phyloP scores from a whole-genome alignment of 768 basidiomycete species.

The Leccinum truebloodii region DNA sequence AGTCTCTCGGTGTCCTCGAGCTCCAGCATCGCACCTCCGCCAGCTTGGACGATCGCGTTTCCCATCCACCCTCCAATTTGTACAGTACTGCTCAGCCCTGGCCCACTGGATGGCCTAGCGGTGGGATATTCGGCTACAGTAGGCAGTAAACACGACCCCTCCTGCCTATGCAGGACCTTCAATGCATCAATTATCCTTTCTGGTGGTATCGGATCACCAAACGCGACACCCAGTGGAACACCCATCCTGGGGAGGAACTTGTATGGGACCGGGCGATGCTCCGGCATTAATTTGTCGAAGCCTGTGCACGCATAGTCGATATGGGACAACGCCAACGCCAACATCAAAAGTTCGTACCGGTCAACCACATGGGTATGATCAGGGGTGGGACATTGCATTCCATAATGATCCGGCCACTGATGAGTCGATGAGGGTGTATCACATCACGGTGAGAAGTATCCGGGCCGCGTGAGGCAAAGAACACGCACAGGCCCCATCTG shows the following conservation, averaged over 20 bases:
- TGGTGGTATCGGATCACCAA: slow-evolving; percentile 70
- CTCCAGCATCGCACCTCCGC: slow-evolving; percentile 5
- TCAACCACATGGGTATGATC: slow-evolving; percentile 93
- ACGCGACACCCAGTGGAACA: slow-evolving; percentile 68
- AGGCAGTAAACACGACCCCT: neutral
- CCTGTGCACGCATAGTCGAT: slow-evolving; percentile 39
- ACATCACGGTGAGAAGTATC: slow-evolving; percentile 2
- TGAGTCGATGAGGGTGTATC: neutral
- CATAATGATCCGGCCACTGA: slow-evolving; percentile 83
- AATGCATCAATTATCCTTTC: slow-evolving; percentile 35
- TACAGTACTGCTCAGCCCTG: neutral
- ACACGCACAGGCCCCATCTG: slow-evolving; percentile 93
- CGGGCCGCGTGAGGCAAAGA: slow-evolving; percentile 1
- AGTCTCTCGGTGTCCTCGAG: slow-evolving; percentile 7
- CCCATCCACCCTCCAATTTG: slow-evolving; percentile 18
- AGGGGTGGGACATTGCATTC: slow-evolving; percentile 63
- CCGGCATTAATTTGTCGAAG: slow-evolving; percentile 91
- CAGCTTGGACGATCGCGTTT: slow-evolving; percentile 3
- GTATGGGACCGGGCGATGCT: slow-evolving; percentile 72
- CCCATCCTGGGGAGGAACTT: slow-evolving; percentile 68
- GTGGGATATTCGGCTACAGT: neutral
- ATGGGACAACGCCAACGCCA: neutral
- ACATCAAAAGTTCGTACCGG: slow-evolving; percentile 44
- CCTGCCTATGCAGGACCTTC: slow-evolving; percentile 5
- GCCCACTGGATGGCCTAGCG: neutral